phyloP scores from a whole-genome alignment of 2,329 filamentous ascomycete species.

The Ophioceras dolichostomum region DNA sequence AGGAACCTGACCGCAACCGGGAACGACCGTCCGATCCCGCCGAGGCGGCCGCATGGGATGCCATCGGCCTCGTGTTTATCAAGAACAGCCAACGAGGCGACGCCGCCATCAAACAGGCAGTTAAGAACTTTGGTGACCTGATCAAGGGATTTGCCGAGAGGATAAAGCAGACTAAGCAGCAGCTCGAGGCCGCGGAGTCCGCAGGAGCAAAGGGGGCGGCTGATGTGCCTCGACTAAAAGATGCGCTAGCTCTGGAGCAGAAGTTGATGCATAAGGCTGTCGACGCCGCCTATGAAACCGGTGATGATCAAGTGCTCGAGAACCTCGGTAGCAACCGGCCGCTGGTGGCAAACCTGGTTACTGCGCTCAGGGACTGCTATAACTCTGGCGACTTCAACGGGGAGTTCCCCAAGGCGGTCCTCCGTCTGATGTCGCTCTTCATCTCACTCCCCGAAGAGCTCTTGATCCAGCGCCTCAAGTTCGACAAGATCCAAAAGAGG shows the following conservation, averaged over 20 bases:
- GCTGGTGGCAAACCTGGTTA: conserved; percentile 40
- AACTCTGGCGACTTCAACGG: conserved; percentile 39
- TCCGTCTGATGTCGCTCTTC: conserved; percentile 48
- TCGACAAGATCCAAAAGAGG: conserved; percentile 50
- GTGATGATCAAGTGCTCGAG: conserved; percentile 41
- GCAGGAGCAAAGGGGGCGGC: conserved; percentile 17
- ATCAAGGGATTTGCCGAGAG: conserved; percentile 34
- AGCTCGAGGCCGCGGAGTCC: conserved; percentile 28
- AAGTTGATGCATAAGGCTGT: conserved; percentile 37
- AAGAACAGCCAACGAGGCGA: conserved; percentile 20
- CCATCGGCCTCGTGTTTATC: conserved; percentile 35
- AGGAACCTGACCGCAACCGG: conserved; percentile 23
- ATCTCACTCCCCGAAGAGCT: conserved; percentile 49
- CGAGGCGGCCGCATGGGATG: conserved; percentile 40
- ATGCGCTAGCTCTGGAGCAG: conserved; percentile 29
- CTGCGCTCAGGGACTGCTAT: conserved; percentile 40
- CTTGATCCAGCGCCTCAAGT: conserved; percentile 49
- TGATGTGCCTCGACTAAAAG: conserved; percentile 28
- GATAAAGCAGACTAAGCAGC: conserved; percentile 33
- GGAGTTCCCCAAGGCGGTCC: conserved; percentile 39
- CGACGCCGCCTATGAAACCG: conserved; percentile 39
- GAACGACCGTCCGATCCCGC: conserved; percentile 30
- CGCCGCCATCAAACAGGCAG: conserved; percentile 28
- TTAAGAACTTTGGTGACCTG: conserved; percentile 37
- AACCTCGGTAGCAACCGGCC: conserved; percentile 47